A percentile compares a stretch with the other conserved stretches of the same genome.
Conservation (phyloP, 2,329 filamentous ascomycete species). For the Penicillium palitans region DNA sequence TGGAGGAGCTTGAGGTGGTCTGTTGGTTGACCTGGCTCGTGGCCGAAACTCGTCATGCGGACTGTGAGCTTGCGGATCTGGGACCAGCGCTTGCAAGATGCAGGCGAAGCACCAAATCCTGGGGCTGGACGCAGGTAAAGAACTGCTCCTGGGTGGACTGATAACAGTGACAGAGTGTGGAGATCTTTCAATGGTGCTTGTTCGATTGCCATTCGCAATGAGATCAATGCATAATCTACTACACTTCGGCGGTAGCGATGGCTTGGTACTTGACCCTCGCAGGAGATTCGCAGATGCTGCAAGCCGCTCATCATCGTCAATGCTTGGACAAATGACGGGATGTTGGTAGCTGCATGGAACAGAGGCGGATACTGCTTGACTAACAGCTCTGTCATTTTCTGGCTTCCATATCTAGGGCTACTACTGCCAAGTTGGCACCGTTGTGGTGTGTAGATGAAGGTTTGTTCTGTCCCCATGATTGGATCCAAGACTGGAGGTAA, state of each 20-base stretch:
- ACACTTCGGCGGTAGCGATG: slow-evolving; percentile 73
- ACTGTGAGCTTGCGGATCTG: slow-evolving; percentile 75
- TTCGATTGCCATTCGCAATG: slow-evolving; percentile 79
- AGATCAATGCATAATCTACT: slow-evolving; percentile 87
- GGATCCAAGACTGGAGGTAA: slow-evolving; percentile 82
- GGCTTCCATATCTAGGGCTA: slow-evolving; percentile 72
- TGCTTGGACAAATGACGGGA: slow-evolving; percentile 77
- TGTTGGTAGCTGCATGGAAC: slow-evolving; percentile 86
- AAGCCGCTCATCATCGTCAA: slow-evolving; percentile 69
- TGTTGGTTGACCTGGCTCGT: slow-evolving; percentile 60
- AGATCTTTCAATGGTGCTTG: slow-evolving; percentile 66
- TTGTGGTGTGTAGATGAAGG: slow-evolving; percentile 79
- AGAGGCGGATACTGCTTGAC: slow-evolving; percentile 84
- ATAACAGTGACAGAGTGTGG: slow-evolving; percentile 68
- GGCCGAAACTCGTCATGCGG: slow-evolving; percentile 65
- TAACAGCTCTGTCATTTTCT: slow-evolving; percentile 75
- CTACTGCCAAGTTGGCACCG: slow-evolving; percentile 45
- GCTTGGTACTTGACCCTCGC: slow-evolving; percentile 67
- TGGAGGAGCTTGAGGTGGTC: slow-evolving; percentile 78
- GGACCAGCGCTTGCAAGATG: slow-evolving; percentile 70
- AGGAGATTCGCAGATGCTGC: slow-evolving; percentile 72
- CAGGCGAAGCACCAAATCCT: slow-evolving; percentile 73
- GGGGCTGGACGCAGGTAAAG: slow-evolving; percentile 73
- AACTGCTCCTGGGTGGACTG: slow-evolving; percentile 73
- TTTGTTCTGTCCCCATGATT: slow-evolving; percentile 71